Percentiles rank a stretch among this genome's conserved stretches.
Evolutionary conservation across 2,329 filamentous ascomycete genomes (phyloP).

Genomic region (Claviceps sp.): DNA sequence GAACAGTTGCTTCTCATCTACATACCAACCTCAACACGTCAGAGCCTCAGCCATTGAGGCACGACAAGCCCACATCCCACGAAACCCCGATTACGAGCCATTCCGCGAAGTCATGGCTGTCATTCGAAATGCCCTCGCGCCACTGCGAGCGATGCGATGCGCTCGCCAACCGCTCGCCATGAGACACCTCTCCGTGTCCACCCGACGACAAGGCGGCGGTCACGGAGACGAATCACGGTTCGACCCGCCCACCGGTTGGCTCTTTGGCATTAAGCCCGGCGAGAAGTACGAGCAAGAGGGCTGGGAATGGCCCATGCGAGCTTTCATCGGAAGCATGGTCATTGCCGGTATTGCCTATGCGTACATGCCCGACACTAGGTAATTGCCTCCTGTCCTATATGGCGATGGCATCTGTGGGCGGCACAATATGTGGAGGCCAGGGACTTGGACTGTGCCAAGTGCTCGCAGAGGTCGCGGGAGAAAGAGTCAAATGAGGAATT

Average conservation of each 20-base stretch:
- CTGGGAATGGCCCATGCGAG: constrained; percentile 81
- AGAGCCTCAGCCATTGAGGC: constrained; percentile 16
- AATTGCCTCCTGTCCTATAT: constrained; percentile 30
- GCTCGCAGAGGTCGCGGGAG: too few species aligned
- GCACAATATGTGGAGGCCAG: background rate
- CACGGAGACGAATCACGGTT: constrained; percentile 57
- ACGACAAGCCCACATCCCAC: constrained; percentile 10
- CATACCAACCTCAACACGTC: background rate
- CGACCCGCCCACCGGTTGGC: constrained; percentile 81
- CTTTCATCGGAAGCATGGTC: constrained; percentile 67
- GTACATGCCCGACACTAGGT: constrained; percentile 98
- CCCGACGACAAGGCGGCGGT: constrained; percentile 27
- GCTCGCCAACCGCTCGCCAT: constrained; percentile 19
- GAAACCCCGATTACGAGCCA: constrained; percentile 5
- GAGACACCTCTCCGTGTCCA: constrained; percentile 31
- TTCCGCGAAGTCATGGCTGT: constrained; percentile 18
- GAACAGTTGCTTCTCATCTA: background rate
- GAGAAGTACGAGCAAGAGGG: constrained; percentile 94
- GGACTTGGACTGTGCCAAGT: too few species aligned
- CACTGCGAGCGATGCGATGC: constrained; percentile 25
- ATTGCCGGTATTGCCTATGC: constrained; percentile 70
- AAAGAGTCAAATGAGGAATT: background rate
- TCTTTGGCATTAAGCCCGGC: constrained; percentile 86
- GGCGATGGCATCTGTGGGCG: background rate
- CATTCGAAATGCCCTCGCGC: constrained; percentile 23